Evolutionary conservation across 441 rosid genomes (phyloP).

Genomic region (Populus trichocarpa): DNA sequence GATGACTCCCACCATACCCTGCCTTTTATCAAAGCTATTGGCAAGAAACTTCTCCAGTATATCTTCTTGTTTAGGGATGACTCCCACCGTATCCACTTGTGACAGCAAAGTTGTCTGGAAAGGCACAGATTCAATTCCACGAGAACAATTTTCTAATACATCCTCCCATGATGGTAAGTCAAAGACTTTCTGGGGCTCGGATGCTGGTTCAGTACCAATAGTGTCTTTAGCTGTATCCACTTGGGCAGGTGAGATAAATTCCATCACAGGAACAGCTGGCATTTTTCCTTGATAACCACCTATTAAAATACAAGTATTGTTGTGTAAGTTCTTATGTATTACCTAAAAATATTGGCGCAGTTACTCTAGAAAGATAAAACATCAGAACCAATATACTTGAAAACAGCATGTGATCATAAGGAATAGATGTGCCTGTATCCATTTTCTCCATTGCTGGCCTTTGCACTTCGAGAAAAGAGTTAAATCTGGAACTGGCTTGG

Average conservation of each 20-base stretch:
- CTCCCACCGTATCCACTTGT: constrained; percentile 31
- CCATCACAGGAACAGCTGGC: constrained; percentile 31
- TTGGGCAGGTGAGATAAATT: constrained; percentile 33
- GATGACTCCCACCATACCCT: constrained; percentile 26
- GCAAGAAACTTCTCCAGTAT: constrained; percentile 40
- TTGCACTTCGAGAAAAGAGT: constrained; percentile 35
- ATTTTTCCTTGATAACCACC: constrained; percentile 51
- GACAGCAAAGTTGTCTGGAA: constrained; percentile 33
- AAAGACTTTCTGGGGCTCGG: constrained; percentile 48
- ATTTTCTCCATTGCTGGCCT: constrained; percentile 24
- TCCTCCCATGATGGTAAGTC: constrained; percentile 72
- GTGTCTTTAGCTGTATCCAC: constrained; percentile 34
- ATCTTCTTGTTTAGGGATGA: constrained; percentile 39
- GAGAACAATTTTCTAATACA: constrained; percentile 42
- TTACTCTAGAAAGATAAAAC: neutral
- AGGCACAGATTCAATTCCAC: constrained; percentile 35
- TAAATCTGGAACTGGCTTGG: constrained; percentile 44
- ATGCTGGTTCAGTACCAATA: constrained; percentile 15
- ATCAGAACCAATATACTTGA: constrained; percentile 26
- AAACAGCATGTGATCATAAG: constrained; percentile 24
- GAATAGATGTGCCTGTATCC: constrained; percentile 36
- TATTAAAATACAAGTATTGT: constrained; percentile 25
- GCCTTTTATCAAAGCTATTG: constrained; percentile 30
- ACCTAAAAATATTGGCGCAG: neutral
- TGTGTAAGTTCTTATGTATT: constrained; percentile 12